Evolutionary conservation across 2,329 filamentous ascomycete genomes (phyloP).

Genomic region (Rhinocladiella mackenziei): DNA sequence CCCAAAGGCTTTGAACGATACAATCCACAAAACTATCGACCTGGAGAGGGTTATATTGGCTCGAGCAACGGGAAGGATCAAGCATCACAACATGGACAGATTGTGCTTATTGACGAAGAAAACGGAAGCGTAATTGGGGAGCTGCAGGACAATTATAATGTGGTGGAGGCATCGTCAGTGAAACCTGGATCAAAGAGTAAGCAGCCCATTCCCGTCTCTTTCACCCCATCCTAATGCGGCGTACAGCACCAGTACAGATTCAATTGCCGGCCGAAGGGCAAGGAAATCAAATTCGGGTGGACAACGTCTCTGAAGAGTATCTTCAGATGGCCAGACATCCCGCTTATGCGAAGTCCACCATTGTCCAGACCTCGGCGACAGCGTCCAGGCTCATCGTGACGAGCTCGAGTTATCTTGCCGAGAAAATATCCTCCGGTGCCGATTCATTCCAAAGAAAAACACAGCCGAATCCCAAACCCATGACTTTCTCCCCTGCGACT

Average conservation of each 20-base stretch:
- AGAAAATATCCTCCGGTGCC: slow-evolving; percentile 70
- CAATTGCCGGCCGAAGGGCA: slow-evolving; percentile 45
- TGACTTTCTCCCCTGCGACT: slow-evolving; percentile 82
- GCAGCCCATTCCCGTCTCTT: neutral
- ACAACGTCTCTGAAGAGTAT: slow-evolving; percentile 55
- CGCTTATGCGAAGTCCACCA: slow-evolving; percentile 79
- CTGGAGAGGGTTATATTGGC: slow-evolving; percentile 71
- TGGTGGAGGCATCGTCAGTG: slow-evolving; percentile 71
- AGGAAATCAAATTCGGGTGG: slow-evolving; percentile 46
- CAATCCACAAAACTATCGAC: slow-evolving; percentile 75
- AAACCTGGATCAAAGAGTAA: slow-evolving; percentile 87
- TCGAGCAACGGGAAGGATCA: slow-evolving; percentile 26
- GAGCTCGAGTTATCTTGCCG: slow-evolving; percentile 73
- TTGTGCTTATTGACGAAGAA: slow-evolving; percentile 92
- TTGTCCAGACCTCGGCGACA: slow-evolving; percentile 81
- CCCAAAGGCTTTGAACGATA: slow-evolving; percentile 54
- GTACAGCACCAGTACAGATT: slow-evolving; percentile 47
- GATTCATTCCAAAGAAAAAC: slow-evolving; percentile 76
- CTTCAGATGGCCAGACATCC: slow-evolving; percentile 77
- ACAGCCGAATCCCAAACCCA: slow-evolving; percentile 70
- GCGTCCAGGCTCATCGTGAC: slow-evolving; percentile 92
- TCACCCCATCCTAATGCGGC: slow-evolving; percentile 27
- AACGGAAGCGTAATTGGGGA: slow-evolving; percentile 94
- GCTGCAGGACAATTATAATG: slow-evolving; percentile 73
- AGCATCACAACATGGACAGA: slow-evolving; percentile 60